Evolutionary conservation across 2,329 filamentous ascomycete genomes (phyloP), one percentile per base, ranked within the genome.

Genomic region (Aspergillus japonicus): DNA sequence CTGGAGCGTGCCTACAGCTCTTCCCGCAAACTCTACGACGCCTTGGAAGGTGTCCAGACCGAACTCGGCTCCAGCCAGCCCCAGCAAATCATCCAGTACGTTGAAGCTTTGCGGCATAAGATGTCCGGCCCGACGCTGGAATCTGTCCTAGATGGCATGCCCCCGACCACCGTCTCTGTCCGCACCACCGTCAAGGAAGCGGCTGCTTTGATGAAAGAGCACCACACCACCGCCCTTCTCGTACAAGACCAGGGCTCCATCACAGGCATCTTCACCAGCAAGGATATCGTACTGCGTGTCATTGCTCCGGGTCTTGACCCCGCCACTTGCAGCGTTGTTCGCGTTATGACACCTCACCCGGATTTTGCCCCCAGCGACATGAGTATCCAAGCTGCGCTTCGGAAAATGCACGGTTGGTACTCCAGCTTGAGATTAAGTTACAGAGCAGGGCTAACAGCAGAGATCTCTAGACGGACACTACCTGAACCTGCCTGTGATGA

Each of bases 331-430:
- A 98, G 94, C 75, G 95, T 99, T 62, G 94, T 99, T 66, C 89
- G 95, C 69, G 95, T 99, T 67, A 99, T 99, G 95, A 99, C 95
- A 35, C 95, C 95, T 65, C 95, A 99, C 75, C 95, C 95, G 6
- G 95, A 99, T 77, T 99, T 99, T 84, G 95, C 95, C 58, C 93
- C 95, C 31, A 91, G 96, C 81, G 94, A 98, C 77, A 98, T 99
- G 95, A 98, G 89, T 77, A 98, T 99, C 73, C 95, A 99, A 80
- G 92, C 94, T 68, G 95, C 95, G 71, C 86, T 99, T 57, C 89
- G 95, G 70, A 99, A 99, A 84, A 99, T 99, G 95, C 95, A 99
- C 75, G 93, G 92, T 95, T 80, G 79, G 90, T 80, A 50, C 53
- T 21, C 26, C 8, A 33, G 2, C 11, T 14, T 8, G 35, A 8